These are phyloP conservation scores for Begonia fuchsioides DNA, from an alignment of 306 rosid species.

Conservation along the genomic window DNA sequence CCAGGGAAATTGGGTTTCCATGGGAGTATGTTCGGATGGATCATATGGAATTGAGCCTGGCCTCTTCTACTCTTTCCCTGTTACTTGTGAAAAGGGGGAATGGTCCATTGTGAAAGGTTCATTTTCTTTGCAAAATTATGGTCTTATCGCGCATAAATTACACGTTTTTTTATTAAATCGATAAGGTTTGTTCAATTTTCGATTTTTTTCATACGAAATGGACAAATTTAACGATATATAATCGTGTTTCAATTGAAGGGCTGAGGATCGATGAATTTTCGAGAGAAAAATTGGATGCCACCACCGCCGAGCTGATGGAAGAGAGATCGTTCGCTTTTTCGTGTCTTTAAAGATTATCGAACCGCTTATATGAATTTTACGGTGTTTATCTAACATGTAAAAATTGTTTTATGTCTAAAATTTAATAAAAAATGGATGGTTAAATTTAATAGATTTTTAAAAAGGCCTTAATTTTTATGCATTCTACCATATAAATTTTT, in stretches of 20 bases:
- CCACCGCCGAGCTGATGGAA: constrained; percentile 66
- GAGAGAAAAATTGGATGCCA: constrained; percentile 59
- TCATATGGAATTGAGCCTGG: constrained; percentile 65
- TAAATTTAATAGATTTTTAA: no score
- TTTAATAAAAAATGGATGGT: no score
- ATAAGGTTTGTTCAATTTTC: neutral
- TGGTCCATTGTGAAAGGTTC: constrained; percentile 82
- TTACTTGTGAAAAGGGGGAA: constrained; percentile 74
- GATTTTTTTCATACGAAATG: neutral
- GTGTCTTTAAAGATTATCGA: constrained; percentile 25
- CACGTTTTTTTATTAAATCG: neutral
- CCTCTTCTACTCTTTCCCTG: constrained; percentile 84
- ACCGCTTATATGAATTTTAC: no score
- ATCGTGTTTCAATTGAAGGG: constrained; percentile 19
- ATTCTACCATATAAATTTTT: no score
- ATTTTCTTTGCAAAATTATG: neutral
- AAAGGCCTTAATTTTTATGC: no score
- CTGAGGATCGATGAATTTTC: constrained; percentile 63
- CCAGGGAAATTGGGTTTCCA: constrained; percentile 6
- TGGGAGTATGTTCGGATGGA: constrained; percentile 94
- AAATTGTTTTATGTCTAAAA: no score
- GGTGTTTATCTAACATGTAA: no score
- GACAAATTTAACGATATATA: no score
- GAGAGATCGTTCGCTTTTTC: constrained; percentile 58
- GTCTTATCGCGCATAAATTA: neutral